Percentiles rank a stretch among this genome's conserved stretches.
These are phyloP conservation scores for Picochlorum sp. DNA, from an alignment of 139 green algal genomes.

Conservation along the genomic window DNA sequence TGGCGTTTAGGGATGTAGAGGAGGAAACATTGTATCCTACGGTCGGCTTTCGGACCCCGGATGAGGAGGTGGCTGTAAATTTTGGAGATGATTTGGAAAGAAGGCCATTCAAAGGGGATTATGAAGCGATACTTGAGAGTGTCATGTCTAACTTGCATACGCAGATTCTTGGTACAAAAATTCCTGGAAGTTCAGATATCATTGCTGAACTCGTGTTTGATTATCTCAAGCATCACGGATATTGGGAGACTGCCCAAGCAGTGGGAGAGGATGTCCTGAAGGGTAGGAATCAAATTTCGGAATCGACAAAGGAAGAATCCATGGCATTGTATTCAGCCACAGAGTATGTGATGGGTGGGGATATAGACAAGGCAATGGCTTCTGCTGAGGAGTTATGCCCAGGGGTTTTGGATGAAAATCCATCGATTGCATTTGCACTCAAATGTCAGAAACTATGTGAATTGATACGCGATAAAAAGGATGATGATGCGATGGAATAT, in stretches of 20 bases:
- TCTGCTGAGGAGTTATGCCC: constrained; percentile 23
- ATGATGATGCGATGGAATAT: constrained; percentile 45
- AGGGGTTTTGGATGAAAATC: constrained; percentile 35
- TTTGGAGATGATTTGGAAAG: constrained; percentile 37
- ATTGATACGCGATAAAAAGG: constrained; percentile 35
- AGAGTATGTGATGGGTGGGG: constrained; percentile 9
- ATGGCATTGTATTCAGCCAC: constrained; percentile 4
- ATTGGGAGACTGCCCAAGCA: constrained; percentile 39
- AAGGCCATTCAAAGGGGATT: constrained; percentile 30
- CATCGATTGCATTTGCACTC: constrained; percentile 45
- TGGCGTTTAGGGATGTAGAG: constrained; percentile 57
- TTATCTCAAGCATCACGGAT: constrained; percentile 56
- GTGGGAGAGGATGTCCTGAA: constrained; percentile 51
- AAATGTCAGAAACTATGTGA: constrained; percentile 60
- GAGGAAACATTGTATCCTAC: constrained; percentile 57
- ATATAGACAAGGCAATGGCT: constrained; percentile 23
- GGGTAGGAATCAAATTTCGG: constrained; percentile 15
- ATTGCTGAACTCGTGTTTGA: constrained; percentile 57
- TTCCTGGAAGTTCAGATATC: constrained; percentile 9
- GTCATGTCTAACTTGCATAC: constrained; percentile 19
- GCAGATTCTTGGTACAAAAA: constrained; percentile 2
- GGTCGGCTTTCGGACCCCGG: constrained; percentile 61
- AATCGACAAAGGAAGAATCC: neutral
- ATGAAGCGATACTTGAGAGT: constrained; percentile 19
- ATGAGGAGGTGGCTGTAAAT: constrained; percentile 57